Percentiles rank a stretch among this genome's conserved stretches.
These are phyloP conservation scores for Yarrowia keelungensis DNA, from an alignment of 805 yeast species.

Conservation along the genomic window DNA sequence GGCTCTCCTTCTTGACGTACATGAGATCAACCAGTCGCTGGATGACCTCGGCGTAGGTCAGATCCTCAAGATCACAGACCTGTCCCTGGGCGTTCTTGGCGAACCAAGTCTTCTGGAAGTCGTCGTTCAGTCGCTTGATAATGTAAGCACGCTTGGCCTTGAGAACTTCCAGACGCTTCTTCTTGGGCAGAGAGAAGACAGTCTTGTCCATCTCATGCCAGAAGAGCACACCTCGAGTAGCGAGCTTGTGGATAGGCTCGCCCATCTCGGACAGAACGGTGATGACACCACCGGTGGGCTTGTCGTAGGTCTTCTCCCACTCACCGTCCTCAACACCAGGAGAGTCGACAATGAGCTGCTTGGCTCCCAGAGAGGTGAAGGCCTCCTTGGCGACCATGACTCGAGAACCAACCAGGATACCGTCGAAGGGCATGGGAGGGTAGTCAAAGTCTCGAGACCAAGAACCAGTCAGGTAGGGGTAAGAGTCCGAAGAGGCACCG, in stretches of 20 bases:
- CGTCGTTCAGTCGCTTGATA: conserved; percentile 84
- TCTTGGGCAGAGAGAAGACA: conserved; percentile 89
- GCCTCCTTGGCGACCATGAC: conserved; percentile 98
- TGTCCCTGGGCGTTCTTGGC: conserved; percentile 75
- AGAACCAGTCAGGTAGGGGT: conserved; percentile 95
- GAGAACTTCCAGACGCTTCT: conserved; percentile 77
- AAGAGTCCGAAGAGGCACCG: conserved; percentile 95
- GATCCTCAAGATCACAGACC: conserved; percentile 88
- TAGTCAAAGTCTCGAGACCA: conserved; percentile 89
- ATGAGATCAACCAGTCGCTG: conserved; percentile 84
- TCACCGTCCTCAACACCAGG: conserved; percentile 85
- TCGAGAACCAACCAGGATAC: conserved; percentile 93
- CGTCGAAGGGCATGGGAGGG: conserved; percentile 99
- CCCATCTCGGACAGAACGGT: conserved; percentile 99
- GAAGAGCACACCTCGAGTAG: conserved; percentile 95
- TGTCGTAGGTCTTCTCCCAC: conserved; percentile 95
- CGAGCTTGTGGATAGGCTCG: conserved; percentile 98
- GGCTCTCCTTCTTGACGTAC: conserved; percentile 75
- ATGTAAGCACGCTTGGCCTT: conserved; percentile 85
- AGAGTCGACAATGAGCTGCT: conserved; percentile 86
- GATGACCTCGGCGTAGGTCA: conserved; percentile 94
- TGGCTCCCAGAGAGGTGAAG: conserved; percentile 90
- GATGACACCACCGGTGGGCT: conserved; percentile 95
- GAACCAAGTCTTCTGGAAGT: conserved; percentile 98
- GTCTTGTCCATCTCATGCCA: conserved; percentile 98